phyloP scores from a whole-genome alignment of 495 filamentous ascomycete species.

The Trichoderma erinaceum region DNA sequence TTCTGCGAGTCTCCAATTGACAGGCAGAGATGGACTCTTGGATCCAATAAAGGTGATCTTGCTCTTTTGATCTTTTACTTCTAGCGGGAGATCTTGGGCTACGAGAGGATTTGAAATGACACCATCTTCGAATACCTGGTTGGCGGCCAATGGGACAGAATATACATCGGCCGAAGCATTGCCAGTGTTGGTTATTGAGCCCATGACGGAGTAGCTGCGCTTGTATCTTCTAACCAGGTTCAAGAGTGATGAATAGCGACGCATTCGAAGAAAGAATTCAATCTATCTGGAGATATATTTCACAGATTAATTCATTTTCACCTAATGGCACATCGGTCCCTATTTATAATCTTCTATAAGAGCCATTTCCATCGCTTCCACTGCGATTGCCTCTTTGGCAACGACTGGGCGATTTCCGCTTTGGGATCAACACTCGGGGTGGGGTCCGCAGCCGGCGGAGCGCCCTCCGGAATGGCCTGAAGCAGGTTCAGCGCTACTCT shows the following conservation, averaged over 20 bases:
- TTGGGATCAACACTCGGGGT: too few relatives aligned
- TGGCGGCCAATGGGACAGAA: neutral
- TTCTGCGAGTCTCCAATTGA: constrained; percentile 33
- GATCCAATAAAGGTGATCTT: neutral
- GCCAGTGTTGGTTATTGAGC: neutral
- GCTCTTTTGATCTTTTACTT: neutral
- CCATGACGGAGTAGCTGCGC: neutral
- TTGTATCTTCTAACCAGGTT: neutral
- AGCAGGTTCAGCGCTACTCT: too few relatives aligned
- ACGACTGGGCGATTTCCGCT: too few relatives aligned
- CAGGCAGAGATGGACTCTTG: constrained; percentile 20
- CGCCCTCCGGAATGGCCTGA: too few relatives aligned
- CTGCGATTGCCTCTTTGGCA: too few relatives aligned
- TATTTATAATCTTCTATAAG: too few relatives aligned
- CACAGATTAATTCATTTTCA: too few relatives aligned
- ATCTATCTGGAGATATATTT: too few relatives aligned
- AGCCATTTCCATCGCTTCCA: too few relatives aligned
- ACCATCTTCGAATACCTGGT: neutral
- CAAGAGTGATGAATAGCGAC: neutral
- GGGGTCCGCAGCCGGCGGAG: too few relatives aligned
- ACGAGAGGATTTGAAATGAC: neutral
- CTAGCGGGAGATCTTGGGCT: neutral
- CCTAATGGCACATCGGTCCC: too few relatives aligned
- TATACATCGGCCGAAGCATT: neutral
- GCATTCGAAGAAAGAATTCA: neutral